Percentiles rank a stretch among this genome's conserved stretches.
Conservation (phyloP, 169 alveolate species). For the Cryptosporidium sp. region DNA sequence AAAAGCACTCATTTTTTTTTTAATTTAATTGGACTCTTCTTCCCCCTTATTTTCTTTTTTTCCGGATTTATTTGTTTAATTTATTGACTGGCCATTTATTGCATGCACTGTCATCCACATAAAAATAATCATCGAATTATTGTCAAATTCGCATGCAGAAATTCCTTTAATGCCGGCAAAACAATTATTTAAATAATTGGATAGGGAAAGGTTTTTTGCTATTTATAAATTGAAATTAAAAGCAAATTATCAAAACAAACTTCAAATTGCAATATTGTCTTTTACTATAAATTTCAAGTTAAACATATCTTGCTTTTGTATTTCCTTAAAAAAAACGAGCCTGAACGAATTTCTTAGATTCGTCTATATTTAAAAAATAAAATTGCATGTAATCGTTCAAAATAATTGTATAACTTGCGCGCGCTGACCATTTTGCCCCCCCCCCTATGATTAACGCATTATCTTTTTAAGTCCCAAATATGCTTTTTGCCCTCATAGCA, state of each 20-base stretch:
- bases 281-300: neutral
- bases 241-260: too few species aligned
- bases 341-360: neutral
- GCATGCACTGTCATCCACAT: slow-evolving; percentile 5
- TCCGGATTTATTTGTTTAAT: neutral
- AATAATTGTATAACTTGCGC: neutral
- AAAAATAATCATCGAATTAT: slow-evolving; percentile 14
- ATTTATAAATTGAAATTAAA: too few species aligned
- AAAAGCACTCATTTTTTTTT: slow-evolving; percentile 58
- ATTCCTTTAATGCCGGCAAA: neutral
- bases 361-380: neutral
- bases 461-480: neutral
- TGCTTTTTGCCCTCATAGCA: neutral
- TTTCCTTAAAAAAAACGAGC: neutral
- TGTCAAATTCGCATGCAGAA: slow-evolving; percentile 13
- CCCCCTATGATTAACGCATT: neutral
- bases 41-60: neutral
- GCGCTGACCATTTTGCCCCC: slow-evolving; percentile 11
- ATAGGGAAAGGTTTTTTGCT: neutral
- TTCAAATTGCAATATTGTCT: too few species aligned
- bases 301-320: too few species aligned
- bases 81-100: neutral
- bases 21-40: neutral
- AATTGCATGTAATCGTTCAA: neutral
- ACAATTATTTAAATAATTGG: neutral